Evolutionary conservation across 23 red algal species (phyloP).

Genomic region (Pyropia yezoensis): DNA sequence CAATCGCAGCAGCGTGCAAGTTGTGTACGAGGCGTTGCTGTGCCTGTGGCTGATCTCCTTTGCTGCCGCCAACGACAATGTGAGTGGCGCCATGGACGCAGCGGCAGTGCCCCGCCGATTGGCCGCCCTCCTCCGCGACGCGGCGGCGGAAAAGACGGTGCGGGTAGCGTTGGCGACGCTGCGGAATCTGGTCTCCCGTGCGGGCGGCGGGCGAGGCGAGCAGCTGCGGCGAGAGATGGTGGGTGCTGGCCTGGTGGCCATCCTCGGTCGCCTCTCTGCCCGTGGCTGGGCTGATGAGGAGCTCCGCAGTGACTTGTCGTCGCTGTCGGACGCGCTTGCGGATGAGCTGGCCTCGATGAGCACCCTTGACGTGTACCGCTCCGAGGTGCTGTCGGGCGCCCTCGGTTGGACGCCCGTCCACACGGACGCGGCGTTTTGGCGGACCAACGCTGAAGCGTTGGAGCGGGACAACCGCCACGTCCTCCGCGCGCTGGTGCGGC

Average conservation of each 20-base stretch:
- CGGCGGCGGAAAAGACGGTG: constrained; percentile 66
- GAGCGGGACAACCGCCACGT: constrained; percentile 75
- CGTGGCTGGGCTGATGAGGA: constrained; percentile 77
- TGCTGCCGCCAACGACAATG: constrained; percentile 12
- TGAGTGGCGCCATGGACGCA: constrained; percentile 51
- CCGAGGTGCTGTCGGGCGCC: constrained; percentile 69
- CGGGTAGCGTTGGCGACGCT: constrained; percentile 65
- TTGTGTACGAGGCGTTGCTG: constrained; percentile 72
- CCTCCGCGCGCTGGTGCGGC: constrained; percentile 51
- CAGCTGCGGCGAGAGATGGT: constrained; percentile 82
- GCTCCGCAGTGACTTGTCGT: constrained; percentile 53
- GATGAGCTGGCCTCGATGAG: constrained; percentile 69
- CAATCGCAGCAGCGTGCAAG: constrained; percentile 15
- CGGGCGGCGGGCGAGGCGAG: not conserved
- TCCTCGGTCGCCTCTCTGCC: constrained; percentile 34
- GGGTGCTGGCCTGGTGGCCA: constrained; percentile 69
- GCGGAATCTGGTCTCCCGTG: constrained; percentile 49
- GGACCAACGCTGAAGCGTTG: constrained; percentile 63
- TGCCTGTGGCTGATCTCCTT: constrained; percentile 86
- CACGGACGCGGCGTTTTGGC: constrained; percentile 72
- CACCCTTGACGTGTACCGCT: constrained; percentile 81
- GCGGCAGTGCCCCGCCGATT: constrained; percentile 54
- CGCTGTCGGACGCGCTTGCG: constrained; percentile 40
- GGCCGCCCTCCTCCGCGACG: constrained; percentile 38
- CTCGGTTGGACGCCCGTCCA: constrained; percentile 91